phyloP scores from a whole-genome alignment of 2,329 filamentous ascomycete genomes.

The Incumbomyces delicatus region DNA sequence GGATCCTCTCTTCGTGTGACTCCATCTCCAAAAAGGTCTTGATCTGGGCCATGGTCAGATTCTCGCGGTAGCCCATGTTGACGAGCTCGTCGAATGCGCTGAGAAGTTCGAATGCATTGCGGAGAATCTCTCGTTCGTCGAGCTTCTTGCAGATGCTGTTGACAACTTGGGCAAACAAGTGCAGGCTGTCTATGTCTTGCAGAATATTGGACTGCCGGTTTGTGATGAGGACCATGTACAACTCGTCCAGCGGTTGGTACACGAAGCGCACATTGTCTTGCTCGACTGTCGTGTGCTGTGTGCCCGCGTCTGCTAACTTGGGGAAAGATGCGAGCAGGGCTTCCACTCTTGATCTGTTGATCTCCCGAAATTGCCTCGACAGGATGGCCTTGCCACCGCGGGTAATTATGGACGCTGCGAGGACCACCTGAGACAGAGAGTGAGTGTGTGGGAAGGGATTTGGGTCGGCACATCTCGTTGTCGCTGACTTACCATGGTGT shows the following conservation, averaged over 20 bases:
- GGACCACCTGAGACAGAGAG: slow-evolving; percentile 58
- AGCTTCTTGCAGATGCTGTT: slow-evolving; percentile 91
- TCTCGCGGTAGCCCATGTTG: slow-evolving; percentile 90
- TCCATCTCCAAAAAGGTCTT: slow-evolving; percentile 99
- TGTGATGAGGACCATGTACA: slow-evolving; percentile 99
- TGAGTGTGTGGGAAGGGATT: too few species aligned
- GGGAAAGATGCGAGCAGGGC: slow-evolving; percentile 93
- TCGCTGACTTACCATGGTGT: background rate
- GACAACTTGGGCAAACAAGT: slow-evolving; percentile 95
- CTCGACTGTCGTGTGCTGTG: slow-evolving; percentile 95
- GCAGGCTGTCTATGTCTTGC: slow-evolving; percentile 96
- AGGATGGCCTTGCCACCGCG: slow-evolving; percentile 96
- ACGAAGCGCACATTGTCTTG: slow-evolving; percentile 99
- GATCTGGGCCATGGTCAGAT: slow-evolving; percentile 91
- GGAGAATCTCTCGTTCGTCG: slow-evolving; percentile 89
- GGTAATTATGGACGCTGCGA: slow-evolving; percentile 97
- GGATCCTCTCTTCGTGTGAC: slow-evolving; percentile 95
- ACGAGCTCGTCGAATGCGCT: slow-evolving; percentile 97
- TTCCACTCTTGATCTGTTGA: slow-evolving; percentile 93
- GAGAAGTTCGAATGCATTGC: slow-evolving; percentile 90
- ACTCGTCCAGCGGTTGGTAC: slow-evolving; percentile 96
- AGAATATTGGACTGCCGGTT: slow-evolving; percentile 99
- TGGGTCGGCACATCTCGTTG: background rate
- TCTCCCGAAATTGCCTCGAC: slow-evolving; percentile 94
- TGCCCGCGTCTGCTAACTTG: slow-evolving; percentile 90